Percentiles rank a stretch among this genome's conserved stretches.
Conservation (phyloP, 768 basidiomycete genomes). For the Auriscalpium orientale region DNA sequence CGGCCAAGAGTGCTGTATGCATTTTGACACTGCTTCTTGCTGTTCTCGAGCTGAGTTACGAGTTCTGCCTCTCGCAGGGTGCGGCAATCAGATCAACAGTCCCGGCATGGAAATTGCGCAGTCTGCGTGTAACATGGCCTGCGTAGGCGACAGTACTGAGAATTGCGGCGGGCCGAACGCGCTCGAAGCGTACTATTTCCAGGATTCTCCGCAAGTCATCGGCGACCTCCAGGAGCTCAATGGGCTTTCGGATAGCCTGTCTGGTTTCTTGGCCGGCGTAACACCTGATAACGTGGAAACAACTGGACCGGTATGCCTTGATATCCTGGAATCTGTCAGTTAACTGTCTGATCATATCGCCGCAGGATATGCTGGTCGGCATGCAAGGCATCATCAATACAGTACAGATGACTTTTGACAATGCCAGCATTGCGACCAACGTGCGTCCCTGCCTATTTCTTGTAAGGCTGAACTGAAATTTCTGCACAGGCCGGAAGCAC, state of each 20-base stretch:
- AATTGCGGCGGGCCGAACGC: neutral
- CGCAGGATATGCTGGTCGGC: neutral
- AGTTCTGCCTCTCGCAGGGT: neutral
- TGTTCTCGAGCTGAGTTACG: neutral
- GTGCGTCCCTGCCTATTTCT: neutral
- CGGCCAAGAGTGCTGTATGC: slow-evolving; percentile 1
- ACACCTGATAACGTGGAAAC: neutral
- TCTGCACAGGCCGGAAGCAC: neutral
- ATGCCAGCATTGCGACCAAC: neutral
- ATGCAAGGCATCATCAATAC: neutral
- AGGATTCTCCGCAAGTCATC: neutral
- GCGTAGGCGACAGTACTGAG: neutral
- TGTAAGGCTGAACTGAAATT: neutral
- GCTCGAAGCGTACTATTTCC: neutral
- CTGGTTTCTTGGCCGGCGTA: neutral
- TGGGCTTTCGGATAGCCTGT: neutral
- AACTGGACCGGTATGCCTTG: neutral
- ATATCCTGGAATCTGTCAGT: no score
- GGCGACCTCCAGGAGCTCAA: neutral
- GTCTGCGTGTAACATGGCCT: slow-evolving; percentile 2
- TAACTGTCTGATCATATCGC: no score
- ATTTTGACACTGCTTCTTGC: neutral
- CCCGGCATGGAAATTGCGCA: neutral
- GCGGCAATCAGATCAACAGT: neutral
- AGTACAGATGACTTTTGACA: neutral